Evolutionary conservation across 2,329 filamentous ascomycete species (phyloP), one percentile per base, ranked within the genome.

Genomic region (Phyllosticta capitalensis): DNA sequence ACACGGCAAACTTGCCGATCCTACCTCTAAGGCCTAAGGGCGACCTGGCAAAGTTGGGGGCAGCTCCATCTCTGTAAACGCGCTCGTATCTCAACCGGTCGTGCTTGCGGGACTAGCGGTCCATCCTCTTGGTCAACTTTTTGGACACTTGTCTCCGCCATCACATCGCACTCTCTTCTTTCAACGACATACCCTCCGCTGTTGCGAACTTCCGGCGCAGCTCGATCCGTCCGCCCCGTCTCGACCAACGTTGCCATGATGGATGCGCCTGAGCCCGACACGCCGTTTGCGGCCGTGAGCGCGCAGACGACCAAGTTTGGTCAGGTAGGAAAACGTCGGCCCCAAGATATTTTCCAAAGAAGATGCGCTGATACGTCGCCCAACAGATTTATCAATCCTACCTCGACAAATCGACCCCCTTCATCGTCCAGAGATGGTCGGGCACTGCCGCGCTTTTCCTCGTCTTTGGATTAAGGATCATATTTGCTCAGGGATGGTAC

Each of bases 401-500:
- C 64, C 86, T 99, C 66, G 94, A 99, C 76, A 89, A 91, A 76
- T 92, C 88, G 56, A 97, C 92, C 9, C 94, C 94, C 14, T 95
- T 85, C 75, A 86, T 91, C 58, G 78, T 87, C 61, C 96, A 97
- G 78, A 83, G 94, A 81, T 99, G 94, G 94, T 72, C 88, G 63
- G 87, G 86, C 73, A 96, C 92, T n/a, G 89, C 76, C 56, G 79
- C 83, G 49, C 80, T 88, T 59, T 84, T 97, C 61, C 60, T 90
- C 63, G 63, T 91, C 67, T 99, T 99, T 80, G 92, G 90, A 72
- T 72, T 94, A 65, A 87, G 94, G 72, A 95, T 99, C 74, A 80
- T 99, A 65, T 64, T 96, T 55, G 90, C 91, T 61, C 91, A 97
- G 78, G 94, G 94, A 76, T 99, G 94, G 94, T 99, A 99, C 74